Evolutionary conservation across 495 filamentous ascomycete genomes (phyloP).

Genomic region (Trichoderma erinaceum): DNA sequence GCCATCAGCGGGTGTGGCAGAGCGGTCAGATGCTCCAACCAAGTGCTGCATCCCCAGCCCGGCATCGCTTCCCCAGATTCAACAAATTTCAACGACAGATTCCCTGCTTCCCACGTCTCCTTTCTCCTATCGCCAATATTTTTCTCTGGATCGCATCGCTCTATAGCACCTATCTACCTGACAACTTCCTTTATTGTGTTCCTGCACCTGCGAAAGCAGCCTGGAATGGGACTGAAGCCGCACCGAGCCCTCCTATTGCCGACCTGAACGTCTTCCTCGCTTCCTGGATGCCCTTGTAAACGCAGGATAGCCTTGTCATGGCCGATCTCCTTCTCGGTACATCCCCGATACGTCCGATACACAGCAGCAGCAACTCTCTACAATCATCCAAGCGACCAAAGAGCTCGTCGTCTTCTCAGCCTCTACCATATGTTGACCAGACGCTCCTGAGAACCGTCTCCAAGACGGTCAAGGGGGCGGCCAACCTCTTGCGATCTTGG

Average conservation of each 20-base stretch:
- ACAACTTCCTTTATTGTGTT: not conserved
- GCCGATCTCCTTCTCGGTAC: slow-evolving; percentile 14
- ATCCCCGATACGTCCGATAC: slow-evolving; percentile 6
- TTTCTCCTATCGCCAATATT: not conserved
- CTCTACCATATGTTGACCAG: not conserved
- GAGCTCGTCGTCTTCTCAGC: not conserved
- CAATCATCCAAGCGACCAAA: not conserved
- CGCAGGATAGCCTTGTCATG: not conserved
- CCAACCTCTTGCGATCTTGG: slow-evolving; percentile 43
- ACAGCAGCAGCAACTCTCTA: not conserved
- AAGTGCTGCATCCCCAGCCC: not conserved
- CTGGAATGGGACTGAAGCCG: slow-evolving; percentile 10
- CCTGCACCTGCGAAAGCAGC: not conserved
- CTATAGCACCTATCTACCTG: not conserved
- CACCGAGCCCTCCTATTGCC: not conserved
- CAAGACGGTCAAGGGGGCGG: slow-evolving; percentile 23
- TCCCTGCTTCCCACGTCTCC: not conserved
- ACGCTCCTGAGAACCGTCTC: not conserved
- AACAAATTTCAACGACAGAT: not conserved
- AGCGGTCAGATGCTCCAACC: slow-evolving; percentile 12
- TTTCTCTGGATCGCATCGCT: not conserved
- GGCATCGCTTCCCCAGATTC: slow-evolving; percentile 1
- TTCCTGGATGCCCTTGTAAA: not conserved
- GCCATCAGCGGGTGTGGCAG: slow-evolving; percentile 11
- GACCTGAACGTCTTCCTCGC: not conserved